These are phyloP conservation scores for Trypanosomatidae sp. DNA, from an alignment of 208 protist species.

Conservation along the genomic window DNA sequence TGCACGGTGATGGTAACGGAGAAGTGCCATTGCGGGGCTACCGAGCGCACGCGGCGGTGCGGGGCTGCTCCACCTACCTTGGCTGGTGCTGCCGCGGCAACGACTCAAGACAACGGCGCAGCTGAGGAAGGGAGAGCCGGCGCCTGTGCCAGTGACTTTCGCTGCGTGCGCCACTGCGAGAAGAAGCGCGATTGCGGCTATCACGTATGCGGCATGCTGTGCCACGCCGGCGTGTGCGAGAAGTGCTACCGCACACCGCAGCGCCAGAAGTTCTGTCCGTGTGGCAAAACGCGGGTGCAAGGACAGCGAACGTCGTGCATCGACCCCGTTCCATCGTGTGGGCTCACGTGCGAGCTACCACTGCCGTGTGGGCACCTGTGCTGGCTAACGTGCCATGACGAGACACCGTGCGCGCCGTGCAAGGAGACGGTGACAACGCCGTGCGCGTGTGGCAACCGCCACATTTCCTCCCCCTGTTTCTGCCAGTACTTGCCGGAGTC, in stretches of 20 bases:
- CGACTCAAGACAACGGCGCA: neutral
- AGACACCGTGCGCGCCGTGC: conserved; percentile 77
- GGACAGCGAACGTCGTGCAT: conserved; percentile 55
- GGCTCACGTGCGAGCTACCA: conserved; percentile 64
- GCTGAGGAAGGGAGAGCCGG: neutral
- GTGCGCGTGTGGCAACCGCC: conserved; percentile 68
- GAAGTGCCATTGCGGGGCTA: conserved; percentile 90
- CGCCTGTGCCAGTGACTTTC: conserved; percentile 23
- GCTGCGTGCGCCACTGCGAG: conserved; percentile 43
- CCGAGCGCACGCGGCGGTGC: conserved; percentile 39
- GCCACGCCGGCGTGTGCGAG: conserved; percentile 79
- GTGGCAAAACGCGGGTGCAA: conserved; percentile 36
- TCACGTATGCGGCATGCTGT: conserved; percentile 73
- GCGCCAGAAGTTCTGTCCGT: conserved; percentile 52
- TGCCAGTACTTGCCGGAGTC: conserved; percentile 61
- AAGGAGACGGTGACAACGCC: conserved; percentile 38
- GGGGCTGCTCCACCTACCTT: conserved; percentile 9
- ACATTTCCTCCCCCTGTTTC: conserved; percentile 68
- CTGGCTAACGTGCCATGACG: conserved; percentile 74
- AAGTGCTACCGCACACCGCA: conserved; percentile 57
- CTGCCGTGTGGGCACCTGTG: conserved; percentile 88
- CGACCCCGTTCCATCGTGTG: conserved; percentile 88
- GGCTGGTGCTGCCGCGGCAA: neutral
- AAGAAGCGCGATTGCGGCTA: conserved; percentile 81
- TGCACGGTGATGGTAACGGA: conserved; percentile 63